Percentiles rank a stretch among this genome's conserved stretches.
Conservation (phyloP, 495 filamentous ascomycete genomes). For the Staphylotrichum longicolle region DNA sequence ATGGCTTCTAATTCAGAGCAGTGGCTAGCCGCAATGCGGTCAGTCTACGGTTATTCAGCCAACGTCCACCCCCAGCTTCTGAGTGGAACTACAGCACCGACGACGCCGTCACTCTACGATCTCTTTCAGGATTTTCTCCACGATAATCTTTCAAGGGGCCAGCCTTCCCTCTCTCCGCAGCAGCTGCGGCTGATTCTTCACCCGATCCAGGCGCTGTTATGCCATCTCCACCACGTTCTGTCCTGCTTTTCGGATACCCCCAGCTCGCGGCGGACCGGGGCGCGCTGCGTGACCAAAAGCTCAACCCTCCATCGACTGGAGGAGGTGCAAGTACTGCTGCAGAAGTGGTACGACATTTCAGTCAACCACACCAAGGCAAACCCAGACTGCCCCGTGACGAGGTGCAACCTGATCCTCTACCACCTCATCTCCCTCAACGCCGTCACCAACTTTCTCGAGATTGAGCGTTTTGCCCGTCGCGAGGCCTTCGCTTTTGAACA, state of each 20-base stretch:
- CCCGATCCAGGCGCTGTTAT: slow-evolving; percentile 51
- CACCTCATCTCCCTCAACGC: slow-evolving; percentile 63
- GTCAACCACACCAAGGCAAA: slow-evolving; percentile 36
- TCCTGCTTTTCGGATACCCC: slow-evolving; percentile 44
- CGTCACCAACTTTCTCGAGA: slow-evolving; percentile 56
- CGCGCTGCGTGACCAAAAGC: slow-evolving; percentile 45
- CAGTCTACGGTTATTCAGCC: slow-evolving; percentile 41
- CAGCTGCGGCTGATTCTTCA: slow-evolving; percentile 53
- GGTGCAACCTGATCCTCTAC: slow-evolving; percentile 60
- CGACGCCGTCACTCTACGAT: slow-evolving; percentile 53
- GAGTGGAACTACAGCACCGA: slow-evolving; percentile 32
- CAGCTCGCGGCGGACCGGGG: slow-evolving; percentile 33
- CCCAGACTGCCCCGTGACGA: slow-evolving; percentile 41
- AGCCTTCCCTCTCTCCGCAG: slow-evolving; percentile 42
- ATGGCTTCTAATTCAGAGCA: slow-evolving; percentile 39
- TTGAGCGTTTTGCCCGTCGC: slow-evolving; percentile 57
- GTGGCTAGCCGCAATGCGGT: slow-evolving; percentile 53
- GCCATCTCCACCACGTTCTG: slow-evolving; percentile 50
- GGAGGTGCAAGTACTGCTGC: slow-evolving; percentile 55
- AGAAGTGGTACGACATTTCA: slow-evolving; percentile 60
- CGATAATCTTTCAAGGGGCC: slow-evolving; percentile 39
- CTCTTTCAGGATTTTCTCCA: slow-evolving; percentile 58
- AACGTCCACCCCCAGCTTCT: slow-evolving; percentile 41
- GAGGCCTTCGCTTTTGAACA: slow-evolving; percentile 42
- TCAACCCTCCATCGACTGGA: slow-evolving; percentile 51